Base-by-base conservation (phyloP, 2,329 filamentous ascomycete genomes). In the Calonectria multiphialidica region DNA sequence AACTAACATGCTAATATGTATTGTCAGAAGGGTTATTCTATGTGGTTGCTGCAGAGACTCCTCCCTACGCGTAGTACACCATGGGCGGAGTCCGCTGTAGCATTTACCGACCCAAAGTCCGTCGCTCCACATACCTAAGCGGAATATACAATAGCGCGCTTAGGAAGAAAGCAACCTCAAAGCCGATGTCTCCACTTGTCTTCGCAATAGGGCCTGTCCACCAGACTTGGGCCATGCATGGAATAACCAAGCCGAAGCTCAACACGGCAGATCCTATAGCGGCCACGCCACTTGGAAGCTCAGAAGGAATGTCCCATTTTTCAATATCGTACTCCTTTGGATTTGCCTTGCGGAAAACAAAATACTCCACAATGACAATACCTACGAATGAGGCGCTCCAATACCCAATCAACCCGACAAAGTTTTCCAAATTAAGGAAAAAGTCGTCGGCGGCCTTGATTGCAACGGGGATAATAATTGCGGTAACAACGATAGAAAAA, bases 371-470 rank as follows among this genome's bases (percentile, higher is more conserved):
- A 2, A 59, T 37, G 12, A 40, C 53, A 6, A 59, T 37, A 3
- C 53, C 53, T n/a, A 59, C 53, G 16, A 59, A 59, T 16, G 53
- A 59, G 53, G 53, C 53, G 35, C 53, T 59, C 53, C 53, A 59
- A 37, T 40, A 59, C 4, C 53, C 53, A 40, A 59, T 59, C 33
- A 59, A 37, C 6, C 33, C 53, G 21, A 59, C 53, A 10, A 59
- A 59, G 6, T 59, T 59, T 59, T 59, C 53, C 21, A 59, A 33
- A n/a, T 40, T 59, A 7, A 25, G 16, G 16, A 59, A 59, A 16
- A 59, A 59, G 35, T 59, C 53, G 16, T 59, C 53, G 12, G 53
- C 53, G 7, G 53, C 53, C 21, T 23, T 59, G 53, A 59, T 59
- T 1, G 53, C 53, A 16, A 59, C 33, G 6, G 53, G 53, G n/a